Evolutionary conservation across 345 rosid species (phyloP), one percentile per base, ranked within the genome.

Genomic region (Eucalyptus dawsonii): DNA sequence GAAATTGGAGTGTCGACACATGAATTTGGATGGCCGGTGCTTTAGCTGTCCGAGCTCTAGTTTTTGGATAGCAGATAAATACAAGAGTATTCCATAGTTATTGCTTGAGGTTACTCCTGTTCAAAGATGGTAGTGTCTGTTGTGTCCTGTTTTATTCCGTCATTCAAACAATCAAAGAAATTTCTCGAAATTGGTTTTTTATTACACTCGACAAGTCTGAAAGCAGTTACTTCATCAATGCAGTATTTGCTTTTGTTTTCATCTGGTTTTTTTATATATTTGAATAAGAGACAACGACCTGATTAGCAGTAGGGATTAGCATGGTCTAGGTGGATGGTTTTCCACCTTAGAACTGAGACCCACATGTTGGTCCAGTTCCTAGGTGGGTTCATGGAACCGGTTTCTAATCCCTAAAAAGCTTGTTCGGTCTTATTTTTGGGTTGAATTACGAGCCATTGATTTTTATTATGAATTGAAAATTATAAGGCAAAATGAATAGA

Each of bases 351-450:
- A 50, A 50, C 19, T 0, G 0, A 14, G 17, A 50, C 19, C 19
- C 53, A 50, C 53, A 1, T 14, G 0, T 15, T 50, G 7, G 53
- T 15, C 53, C 7, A 50, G 0, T 14, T 14, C 3, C 19, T 0
- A 0, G 3, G 3, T 50, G 53, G 17, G 17, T 50, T 0, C 3
- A 14, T 50, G 3, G 53, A 50, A 50, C 3, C 7, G 2, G 53
- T 50, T 0, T 14, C 19, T 50, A 50, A 15, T 50, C 53, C 51
- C 53, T 50, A 50, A 17, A 15, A 6, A 50, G 53, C 3, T 50
- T 50, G 7, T 14, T 50, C 7, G 0, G 19, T 50, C 53, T 50
- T 50, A 47, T 50, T 50, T 50, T 50, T 50, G 19, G 53, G 17
- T 50, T 14, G 53, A 50, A 50, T 14, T 50, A 14, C 1, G 3